A percentile compares a stretch with the other conserved stretches of the same genome.
These are phyloP conservation scores for Cercospora sp. DNA, from an alignment of 2,329 filamentous ascomycete genomes.

Conservation along the genomic window DNA sequence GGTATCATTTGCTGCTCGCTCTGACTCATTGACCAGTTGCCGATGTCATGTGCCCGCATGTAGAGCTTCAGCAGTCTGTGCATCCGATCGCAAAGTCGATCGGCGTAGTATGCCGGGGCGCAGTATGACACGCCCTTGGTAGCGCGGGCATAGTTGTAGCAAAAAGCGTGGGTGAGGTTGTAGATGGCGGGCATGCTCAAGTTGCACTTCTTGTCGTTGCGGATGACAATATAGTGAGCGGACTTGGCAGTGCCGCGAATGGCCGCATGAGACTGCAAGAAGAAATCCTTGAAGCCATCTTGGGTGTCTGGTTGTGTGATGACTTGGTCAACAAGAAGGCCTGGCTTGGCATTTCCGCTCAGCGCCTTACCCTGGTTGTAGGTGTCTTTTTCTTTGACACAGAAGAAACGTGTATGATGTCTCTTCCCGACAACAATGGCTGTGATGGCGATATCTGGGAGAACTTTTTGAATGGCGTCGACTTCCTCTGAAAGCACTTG, in stretches of 20 bases:
- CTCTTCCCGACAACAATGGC: constrained; percentile 43
- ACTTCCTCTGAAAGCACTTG: constrained; percentile 10
- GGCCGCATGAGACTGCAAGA: constrained; percentile 38
- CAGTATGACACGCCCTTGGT: constrained; percentile 40
- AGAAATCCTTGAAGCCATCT: constrained; percentile 37
- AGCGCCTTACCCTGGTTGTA: no score
- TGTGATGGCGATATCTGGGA: not conserved
- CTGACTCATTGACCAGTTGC: not conserved
- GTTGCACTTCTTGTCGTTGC: constrained; percentile 24
- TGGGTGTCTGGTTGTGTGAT: constrained; percentile 28
- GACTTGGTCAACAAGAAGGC: constrained; percentile 35
- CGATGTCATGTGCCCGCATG: constrained; percentile 17
- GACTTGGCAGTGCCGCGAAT: constrained; percentile 37
- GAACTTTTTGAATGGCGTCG: constrained; percentile 7
- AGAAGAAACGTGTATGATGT: constrained; percentile 46
- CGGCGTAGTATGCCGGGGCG: constrained; percentile 43
- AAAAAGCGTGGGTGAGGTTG: constrained; percentile 36
- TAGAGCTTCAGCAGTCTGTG: constrained; percentile 32
- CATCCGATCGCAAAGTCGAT: constrained; percentile 43
- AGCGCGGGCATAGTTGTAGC: constrained; percentile 39
- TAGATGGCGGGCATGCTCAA: constrained; percentile 20
- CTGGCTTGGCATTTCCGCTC: constrained; percentile 29
- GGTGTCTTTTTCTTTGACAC: not conserved
- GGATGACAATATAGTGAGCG: constrained; percentile 39
- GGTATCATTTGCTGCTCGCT: no score